phyloP scores from a whole-genome alignment of 306 rosid species.

The Gastrolobium villosum region DNA sequence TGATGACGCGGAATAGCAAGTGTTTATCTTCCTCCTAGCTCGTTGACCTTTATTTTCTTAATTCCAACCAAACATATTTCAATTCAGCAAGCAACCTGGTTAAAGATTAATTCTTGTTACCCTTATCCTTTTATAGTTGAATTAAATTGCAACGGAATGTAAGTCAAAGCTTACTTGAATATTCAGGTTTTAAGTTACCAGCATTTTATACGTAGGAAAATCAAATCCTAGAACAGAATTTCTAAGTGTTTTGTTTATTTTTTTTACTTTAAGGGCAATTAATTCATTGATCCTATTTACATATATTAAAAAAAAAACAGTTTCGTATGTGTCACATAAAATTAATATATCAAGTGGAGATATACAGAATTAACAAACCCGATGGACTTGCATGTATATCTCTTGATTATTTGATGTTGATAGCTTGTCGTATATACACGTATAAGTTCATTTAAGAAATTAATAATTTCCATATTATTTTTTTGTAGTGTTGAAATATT shows the following conservation, averaged over 20 bases:
- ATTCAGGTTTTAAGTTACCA: not conserved
- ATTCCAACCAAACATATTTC: not conserved
- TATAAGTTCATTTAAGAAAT: not conserved
- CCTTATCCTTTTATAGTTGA: not conserved
- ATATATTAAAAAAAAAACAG: no score
- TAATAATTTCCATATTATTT: not conserved
- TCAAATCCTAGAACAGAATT: not conserved
- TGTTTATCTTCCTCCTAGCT: no score
- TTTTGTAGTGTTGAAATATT: no score
- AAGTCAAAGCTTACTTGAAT: not conserved
- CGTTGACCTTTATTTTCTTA: no score
- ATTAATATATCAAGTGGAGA: not conserved
- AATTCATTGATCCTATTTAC: not conserved
- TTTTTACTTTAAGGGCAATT: not conserved
- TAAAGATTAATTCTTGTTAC: not conserved
- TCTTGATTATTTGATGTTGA: not conserved
- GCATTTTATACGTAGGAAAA: not conserved
- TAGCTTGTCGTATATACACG: not conserved
- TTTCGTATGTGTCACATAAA: no score
- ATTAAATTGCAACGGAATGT: not conserved
- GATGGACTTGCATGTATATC: no score
- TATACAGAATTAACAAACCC: not conserved
- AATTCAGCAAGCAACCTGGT: constrained; percentile 20
- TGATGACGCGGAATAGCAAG: no score
- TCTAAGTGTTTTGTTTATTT: not conserved